Base-by-base conservation (phyloP, 139 green algal genomes). In the Auxenochlorella pyrenoidosa region DNA sequence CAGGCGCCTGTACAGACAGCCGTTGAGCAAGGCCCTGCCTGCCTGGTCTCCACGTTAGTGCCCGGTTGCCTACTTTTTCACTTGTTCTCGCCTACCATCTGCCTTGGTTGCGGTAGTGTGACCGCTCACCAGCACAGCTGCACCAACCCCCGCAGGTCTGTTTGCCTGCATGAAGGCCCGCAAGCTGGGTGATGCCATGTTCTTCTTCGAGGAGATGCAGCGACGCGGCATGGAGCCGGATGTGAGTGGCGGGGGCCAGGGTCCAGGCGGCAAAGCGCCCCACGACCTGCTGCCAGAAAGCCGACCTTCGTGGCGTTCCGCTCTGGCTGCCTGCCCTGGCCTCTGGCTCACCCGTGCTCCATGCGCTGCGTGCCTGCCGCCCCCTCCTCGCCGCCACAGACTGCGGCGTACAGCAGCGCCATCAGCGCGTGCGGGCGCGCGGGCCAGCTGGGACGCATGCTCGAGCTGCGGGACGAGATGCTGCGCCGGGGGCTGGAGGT, bases 171-270 rank as follows among this genome's bases (percentile, higher is more conserved):
- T 83, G 71, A 90, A 90, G 80, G 38, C 22, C 13, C 79, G 80
- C 51, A 80, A 80, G 71, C 86, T 90, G 80, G 86, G 86, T 3
- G 86, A 90, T 32, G 82, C 86, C 18, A 72, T 90, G 86, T 90
- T 54, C 58, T 90, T 87, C 34, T 90, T 76, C 10, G 40, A 87
- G 47, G 79, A 82, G 70, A 90, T 90, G 86, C 41, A 87, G 86
- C 79, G 80, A 36, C 54, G 43, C 1, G 86, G 86, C 15, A 72
- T 90, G 28, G 15, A 78, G 86, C 79, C 41, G 3, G 86, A 89
- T 41, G 86, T 89, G 86, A 86, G 86, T 16, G 70, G 32, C 16
- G 4, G 21, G 28, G 70, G 5, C 38, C 5, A 13, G 41, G 70
- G 4, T 43, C 16, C 5, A 26, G 70, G 30, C 32, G 28, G 30